Conservation (phyloP, 768 basidiomycete genomes). For the Auriscalpium vulgare region DNA sequence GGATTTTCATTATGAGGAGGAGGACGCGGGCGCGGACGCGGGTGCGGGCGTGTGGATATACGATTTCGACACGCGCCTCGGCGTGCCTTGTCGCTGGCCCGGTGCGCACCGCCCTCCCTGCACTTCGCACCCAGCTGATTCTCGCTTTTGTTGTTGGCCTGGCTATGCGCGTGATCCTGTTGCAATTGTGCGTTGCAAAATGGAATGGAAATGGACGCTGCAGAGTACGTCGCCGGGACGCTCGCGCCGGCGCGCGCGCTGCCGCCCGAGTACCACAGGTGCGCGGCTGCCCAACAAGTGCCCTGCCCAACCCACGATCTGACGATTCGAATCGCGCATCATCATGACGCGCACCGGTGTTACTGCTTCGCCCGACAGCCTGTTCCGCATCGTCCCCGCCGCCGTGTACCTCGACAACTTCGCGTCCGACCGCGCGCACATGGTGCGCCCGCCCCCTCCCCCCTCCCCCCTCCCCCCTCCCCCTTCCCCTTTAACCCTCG, state of each 20-base stretch:
- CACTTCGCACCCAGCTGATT: not conserved
- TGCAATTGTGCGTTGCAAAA: too few relatives aligned
- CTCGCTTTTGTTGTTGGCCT: not conserved
- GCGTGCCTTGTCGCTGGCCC: conserved; percentile 42
- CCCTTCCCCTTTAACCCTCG: too few relatives aligned
- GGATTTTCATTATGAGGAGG: too few relatives aligned
- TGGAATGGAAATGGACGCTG: too few relatives aligned
- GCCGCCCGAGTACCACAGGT: conserved; percentile 11
- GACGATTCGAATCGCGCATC: not conserved
- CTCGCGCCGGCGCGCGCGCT: conserved; percentile 15
- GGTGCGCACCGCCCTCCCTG: conserved; percentile 25
- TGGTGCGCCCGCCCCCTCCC: conserved; percentile 35
- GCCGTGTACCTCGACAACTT: conserved; percentile 46
- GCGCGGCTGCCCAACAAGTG: not conserved
- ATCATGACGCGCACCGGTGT: not conserved
- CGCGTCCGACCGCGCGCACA: conserved; percentile 71
- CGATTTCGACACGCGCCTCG: conserved; percentile 54
- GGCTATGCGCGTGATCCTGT: too few relatives aligned
- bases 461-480: too few relatives aligned
- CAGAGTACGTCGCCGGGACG: conserved; percentile 24
- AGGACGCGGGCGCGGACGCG: too few relatives aligned
- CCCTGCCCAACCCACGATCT: not conserved
- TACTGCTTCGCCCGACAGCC: conserved; percentile 26
- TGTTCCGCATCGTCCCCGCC: conserved; percentile 55
- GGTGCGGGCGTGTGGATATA: conserved; percentile 43